Evolutionary conservation across 1,139 yeast species (phyloP), one percentile per base, ranked within the genome.

Genomic region (Tardiomyces blankii): DNA sequence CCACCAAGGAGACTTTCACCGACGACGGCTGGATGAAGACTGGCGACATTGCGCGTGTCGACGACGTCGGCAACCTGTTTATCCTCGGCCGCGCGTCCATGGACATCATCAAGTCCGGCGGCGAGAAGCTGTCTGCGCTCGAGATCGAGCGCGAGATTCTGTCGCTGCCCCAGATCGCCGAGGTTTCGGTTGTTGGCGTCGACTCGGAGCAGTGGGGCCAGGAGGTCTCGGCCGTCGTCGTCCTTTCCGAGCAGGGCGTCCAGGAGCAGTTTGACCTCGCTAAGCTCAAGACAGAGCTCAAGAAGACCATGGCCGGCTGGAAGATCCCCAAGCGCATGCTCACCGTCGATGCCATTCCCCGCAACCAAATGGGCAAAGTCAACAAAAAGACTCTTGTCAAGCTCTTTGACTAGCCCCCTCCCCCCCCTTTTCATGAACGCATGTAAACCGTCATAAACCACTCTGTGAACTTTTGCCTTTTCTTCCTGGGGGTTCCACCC

Each of bases 21-120:
- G 53, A 51, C 18, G 48, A 51, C 41, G 59, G 59, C 18, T 65
- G 69, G 68, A 64, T 64, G 51, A 53, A 56, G 42, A 65, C 69
- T 16, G 69, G 69, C 18, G 69, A 65, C 47, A 60, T 65, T 44
- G 68, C 64, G n/a, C 49, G 56, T 11, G 59, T 59, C 12, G 64
- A 62, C 40, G 47, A 48, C 3, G 46, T 44, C 2, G 64, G 63
- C 13, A 54, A 61, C 41, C 54, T 61, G 47, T 57, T 51, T 45
- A 63, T 65, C 44, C 55, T 61, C 30, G 69, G 69, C 9, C 58
- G 69, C 19, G 61, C 63, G 38, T 59, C 66, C 38, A 65, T 66
- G 66, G 70, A 66, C 49, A 64, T 64, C 42, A 60, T 62, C 53
- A 64, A 64, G 47, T 57, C 63, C 14, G 68, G 67, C 16, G 68